A percentile compares a stretch with the other conserved stretches of the same genome.
phyloP scores from a whole-genome alignment of 2,329 filamentous ascomycete genomes.

The Phialophora macrospora region DNA sequence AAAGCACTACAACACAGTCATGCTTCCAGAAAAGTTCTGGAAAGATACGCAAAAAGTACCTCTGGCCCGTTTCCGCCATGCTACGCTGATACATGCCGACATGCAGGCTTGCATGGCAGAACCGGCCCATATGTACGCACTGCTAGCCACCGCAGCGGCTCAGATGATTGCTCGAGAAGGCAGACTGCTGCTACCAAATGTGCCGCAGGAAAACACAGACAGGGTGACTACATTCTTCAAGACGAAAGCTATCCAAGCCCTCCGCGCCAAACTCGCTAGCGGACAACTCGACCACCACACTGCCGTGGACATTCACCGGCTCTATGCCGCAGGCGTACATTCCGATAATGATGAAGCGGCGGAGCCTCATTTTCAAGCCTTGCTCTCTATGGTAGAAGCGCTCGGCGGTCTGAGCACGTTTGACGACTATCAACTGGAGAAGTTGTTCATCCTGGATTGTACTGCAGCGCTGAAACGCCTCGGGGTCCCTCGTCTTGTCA shows the following conservation, averaged over 20 bases:
- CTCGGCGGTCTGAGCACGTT: constrained; percentile 34
- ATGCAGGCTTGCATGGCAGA: constrained; percentile 35
- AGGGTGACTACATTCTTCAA: constrained; percentile 33
- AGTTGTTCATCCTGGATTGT: constrained; percentile 26
- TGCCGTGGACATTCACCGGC: constrained; percentile 33
- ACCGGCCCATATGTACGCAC: constrained; percentile 34
- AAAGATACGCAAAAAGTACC: constrained; percentile 31
- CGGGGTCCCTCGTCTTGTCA: constrained; percentile 22
- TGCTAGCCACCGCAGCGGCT: constrained; percentile 30
- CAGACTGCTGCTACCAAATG: constrained; percentile 28
- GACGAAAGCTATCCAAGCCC: constrained; percentile 32
- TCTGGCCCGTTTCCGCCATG: constrained; percentile 31
- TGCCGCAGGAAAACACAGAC: constrained; percentile 23
- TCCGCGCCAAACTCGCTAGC: constrained; percentile 26
- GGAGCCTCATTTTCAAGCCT: constrained; percentile 34
- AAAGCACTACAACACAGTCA: constrained; percentile 28
- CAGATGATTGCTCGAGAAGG: constrained; percentile 33
- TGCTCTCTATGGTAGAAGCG: constrained; percentile 33
- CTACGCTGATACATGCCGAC: constrained; percentile 31
- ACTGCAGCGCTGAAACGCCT: constrained; percentile 23
- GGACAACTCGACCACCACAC: constrained; percentile 30
- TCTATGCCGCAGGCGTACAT: constrained; percentile 24
- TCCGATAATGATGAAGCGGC: constrained; percentile 26
- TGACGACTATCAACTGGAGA: constrained; percentile 33
- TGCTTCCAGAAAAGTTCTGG: constrained; percentile 35